Base-by-base conservation (phyloP, 257 asterid species). In the Capsicum rhomboideum region DNA sequence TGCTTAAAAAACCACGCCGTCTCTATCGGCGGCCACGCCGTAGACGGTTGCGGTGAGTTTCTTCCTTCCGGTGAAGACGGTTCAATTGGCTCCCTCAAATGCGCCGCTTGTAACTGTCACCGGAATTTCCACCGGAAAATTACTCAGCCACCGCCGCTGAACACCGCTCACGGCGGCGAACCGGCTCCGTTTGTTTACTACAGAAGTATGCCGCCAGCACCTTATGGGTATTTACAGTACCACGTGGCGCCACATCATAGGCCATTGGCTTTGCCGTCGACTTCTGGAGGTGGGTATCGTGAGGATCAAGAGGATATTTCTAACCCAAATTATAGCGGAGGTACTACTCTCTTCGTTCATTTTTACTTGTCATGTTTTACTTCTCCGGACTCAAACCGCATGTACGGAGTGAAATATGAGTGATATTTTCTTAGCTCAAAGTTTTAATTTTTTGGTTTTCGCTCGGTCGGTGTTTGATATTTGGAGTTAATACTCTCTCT, bases 61-160 rank as follows among this genome's bases (percentile, higher is more conserved):
- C 63, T 93, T 79, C 89, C 97, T 4, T 93, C 95, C 4, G 97
- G 97, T 8, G 96, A 88, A 8, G 96, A 91, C 10, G 97, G 95
- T 44, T 88, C 94, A 31, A 87, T 93, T 23, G 96, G 91, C 23
- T 87, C 93, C 9, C 93, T 94, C 59, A 85, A 72, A 84, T 94
- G 98, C 85, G 97, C 97, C 29, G 97, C 97, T 80, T 94, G 98
- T 87, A 81, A 59, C 83, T 94, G 97, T 88, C 98, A 94, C 92
- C 97, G 98, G 17, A 94, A 94, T 78, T 94, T 94, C 92, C 98
- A 94, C 94, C 92, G 97, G 18, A 90, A 91, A 78, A 93, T 91
- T 26, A 28, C 56, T 3, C 91, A 34, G 79, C 74, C 34, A 2
- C 63, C 20, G 1, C 79, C 8, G 7, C 7, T 40, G n/a, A 2